Evolutionary conservation across 257 asterid species (phyloP), one percentile per base, ranked within the genome.

Genomic region (Gentiana macrophylla): DNA sequence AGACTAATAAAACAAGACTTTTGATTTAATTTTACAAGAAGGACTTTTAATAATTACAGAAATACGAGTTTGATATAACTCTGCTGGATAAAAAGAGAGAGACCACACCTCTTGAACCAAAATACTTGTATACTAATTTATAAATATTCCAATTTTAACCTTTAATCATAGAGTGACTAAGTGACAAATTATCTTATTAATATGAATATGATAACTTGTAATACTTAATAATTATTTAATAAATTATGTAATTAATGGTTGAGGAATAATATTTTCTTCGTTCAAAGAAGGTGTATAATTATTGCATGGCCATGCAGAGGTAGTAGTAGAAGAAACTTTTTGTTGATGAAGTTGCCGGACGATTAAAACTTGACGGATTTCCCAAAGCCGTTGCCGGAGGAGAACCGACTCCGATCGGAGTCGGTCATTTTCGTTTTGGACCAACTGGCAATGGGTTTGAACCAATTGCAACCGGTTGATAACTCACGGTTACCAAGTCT

Each of bases 321-420:
- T 49, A 49, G 71, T 66, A 63, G 73, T 1, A 24, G 24, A 0
- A 73, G 70, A 46, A 53, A 72, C 68, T 65, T 77, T 2, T 9
- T 77, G 84, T 67, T 75, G 86, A 70, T 82, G 88, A 34, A 83
- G 78, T 62, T 86, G 84, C 58, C 94, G 94, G 54, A 69, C 83
- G 2, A 78, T 66, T 59, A 84, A 60, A 1, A 80, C 78, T 74
- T 84, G 90, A 11, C 94, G 94, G 9, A 80, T 79, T 49, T 74
- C 89, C 83, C 86, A 80, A 3, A 91, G 86, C 43, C 84, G 79
- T 36, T 74, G 81, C 51, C 89, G 73, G 66, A 91, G 94, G n/a
- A 82, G 52, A 13, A 35, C 73, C 56, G 84, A 72, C 70, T 91
- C 98, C 15, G 86, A 64, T 53, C 69, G 78, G 67, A 86, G 81